These are phyloP conservation scores for Petunia hybrid DNA, from an alignment of 305 asterid species.

Conservation along the genomic window DNA sequence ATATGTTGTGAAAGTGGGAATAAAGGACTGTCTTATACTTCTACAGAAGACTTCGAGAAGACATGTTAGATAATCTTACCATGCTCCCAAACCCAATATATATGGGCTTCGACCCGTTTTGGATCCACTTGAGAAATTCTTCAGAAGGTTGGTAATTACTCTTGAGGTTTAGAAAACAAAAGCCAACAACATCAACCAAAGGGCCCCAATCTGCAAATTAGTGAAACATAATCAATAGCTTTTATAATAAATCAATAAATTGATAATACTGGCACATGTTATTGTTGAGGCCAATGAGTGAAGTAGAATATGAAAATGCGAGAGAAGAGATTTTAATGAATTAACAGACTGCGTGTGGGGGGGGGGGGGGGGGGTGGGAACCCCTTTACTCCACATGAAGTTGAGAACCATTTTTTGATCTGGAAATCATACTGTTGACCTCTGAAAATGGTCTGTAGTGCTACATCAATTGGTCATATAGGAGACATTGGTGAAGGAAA, in stretches of 20 bases:
- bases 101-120: slow-evolving; percentile 74
- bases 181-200: slow-evolving; percentile 92
- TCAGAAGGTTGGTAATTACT: slow-evolving; percentile 75
- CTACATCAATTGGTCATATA: neutral
- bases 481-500: neutral
- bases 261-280: slow-evolving; percentile 5
- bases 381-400: slow-evolving; percentile 11
- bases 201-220: slow-evolving; percentile 91
- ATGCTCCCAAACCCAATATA: slow-evolving; percentile 98
- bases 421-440: neutral
- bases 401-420: neutral
- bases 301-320: slow-evolving; percentile 1
- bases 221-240: slow-evolving; percentile 34
- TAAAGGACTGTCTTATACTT: neutral
- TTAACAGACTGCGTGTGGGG: neutral
- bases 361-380: neutral
- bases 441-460: neutral
- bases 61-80: slow-evolving; percentile 52
- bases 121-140: slow-evolving; percentile 79
- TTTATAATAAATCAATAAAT: slow-evolving; percentile 2
- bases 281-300: slow-evolving; percentile 15
- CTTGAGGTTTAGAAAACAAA: slow-evolving; percentile 83
- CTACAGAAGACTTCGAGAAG: neutral
- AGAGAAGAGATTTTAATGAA: slow-evolving; percentile 21
- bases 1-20: neutral